Conservation (phyloP, 345 rosid genomes). For the Conringia planisiliqua region DNA sequence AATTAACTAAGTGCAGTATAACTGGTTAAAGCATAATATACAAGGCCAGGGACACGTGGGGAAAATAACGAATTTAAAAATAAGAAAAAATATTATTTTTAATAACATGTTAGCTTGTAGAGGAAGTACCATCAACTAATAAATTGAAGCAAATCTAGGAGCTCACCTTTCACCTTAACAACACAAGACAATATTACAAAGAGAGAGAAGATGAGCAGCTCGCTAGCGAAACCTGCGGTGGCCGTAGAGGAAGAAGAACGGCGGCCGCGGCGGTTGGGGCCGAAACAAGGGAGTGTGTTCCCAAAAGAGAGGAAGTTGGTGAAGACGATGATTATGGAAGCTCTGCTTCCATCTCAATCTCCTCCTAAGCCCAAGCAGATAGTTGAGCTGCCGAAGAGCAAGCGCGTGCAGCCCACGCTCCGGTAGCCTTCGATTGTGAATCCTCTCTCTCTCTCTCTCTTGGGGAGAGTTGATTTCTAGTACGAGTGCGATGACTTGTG, state of each 20-base stretch:
- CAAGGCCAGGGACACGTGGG: background rate
- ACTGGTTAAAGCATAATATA: background rate
- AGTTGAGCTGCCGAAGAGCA: background rate
- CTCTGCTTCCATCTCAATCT: background rate
- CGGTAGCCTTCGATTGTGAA: background rate
- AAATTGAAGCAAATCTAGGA: background rate
- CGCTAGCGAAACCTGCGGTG: background rate
- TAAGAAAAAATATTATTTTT: background rate
- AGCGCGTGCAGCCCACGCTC: conserved; percentile 23
- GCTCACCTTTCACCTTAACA: background rate
- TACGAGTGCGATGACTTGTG: background rate
- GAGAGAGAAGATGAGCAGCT: background rate
- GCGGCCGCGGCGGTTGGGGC: conserved; percentile 2
- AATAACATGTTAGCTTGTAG: background rate
- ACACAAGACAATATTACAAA: background rate
- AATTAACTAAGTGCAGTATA: background rate
- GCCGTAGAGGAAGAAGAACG: conserved; percentile 8
- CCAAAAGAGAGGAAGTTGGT: conserved; percentile 40
- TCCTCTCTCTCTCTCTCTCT: background rate
- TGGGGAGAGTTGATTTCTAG: background rate
- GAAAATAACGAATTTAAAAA: background rate
- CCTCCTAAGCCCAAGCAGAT: background rate
- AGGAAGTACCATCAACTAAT: background rate
- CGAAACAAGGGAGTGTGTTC: conserved; percentile 40
- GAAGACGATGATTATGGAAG: conserved; percentile 43